These are phyloP conservation scores for Polytrichum commune DNA, from an alignment of 225 moss, liverwort and hornwort genomes.

Conservation along the genomic window DNA sequence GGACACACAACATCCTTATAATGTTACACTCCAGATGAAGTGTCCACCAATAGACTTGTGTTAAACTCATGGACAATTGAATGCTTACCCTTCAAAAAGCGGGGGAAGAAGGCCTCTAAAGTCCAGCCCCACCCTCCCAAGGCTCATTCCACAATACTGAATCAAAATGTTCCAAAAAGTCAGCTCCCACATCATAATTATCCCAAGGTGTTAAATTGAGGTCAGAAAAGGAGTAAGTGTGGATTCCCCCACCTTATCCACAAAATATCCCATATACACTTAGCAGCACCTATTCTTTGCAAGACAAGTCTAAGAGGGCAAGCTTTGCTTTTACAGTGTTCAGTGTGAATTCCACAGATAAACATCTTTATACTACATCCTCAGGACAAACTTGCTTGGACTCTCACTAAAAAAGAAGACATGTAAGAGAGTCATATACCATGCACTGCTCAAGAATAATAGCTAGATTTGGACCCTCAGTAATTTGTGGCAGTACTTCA, in stretches of 20 bases:
- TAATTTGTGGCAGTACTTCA: conserved; percentile 83
- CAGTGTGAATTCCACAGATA: no score
- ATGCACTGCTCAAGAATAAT: conserved; percentile 92
- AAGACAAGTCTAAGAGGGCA: no score
- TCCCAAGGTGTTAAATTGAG: not conserved
- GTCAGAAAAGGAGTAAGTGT: not conserved
- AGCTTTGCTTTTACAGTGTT: no score
- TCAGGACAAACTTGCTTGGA: no score
- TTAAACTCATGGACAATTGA: not conserved
- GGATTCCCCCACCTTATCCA: not conserved
- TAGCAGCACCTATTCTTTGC: conserved; percentile 5
- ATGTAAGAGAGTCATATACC: conserved; percentile 40
- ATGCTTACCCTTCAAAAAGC: conserved; percentile 78
- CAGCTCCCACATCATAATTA: not conserved
- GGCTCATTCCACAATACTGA: conserved; percentile 99
- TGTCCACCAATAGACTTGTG: not conserved
- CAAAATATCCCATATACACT: no score
- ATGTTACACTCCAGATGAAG: no score
- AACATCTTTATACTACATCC: no score
- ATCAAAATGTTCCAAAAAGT: no score
- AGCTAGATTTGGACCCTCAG: conserved; percentile 86
- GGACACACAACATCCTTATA: no score
- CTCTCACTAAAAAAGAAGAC: not conserved
- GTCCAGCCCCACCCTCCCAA: conserved; percentile 98
- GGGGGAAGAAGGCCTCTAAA: conserved; percentile 97